A percentile compares a stretch with the other conserved stretches of the same genome.
Evolutionary conservation across 2,329 filamentous ascomycete species (phyloP).

Genomic region (Epichloe gansuensis): DNA sequence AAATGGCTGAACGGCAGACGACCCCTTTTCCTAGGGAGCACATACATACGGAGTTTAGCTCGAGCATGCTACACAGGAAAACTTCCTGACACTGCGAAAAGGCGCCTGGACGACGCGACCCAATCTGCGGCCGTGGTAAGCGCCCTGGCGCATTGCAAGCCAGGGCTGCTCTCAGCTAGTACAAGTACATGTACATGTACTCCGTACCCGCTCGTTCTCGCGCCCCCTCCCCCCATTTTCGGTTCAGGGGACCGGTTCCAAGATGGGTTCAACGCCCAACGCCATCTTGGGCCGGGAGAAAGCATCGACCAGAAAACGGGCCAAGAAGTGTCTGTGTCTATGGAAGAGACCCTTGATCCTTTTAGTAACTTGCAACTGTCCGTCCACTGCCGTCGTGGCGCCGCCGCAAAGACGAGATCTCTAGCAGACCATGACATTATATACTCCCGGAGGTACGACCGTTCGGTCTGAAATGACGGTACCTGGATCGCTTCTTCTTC

Average conservation of each 20-base stretch:
- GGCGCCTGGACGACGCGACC: conserved; percentile 6
- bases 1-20: not conserved
- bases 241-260: not conserved
- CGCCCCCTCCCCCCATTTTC: not conserved
- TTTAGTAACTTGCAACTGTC: too few species aligned
- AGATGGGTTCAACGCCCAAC: not conserved
- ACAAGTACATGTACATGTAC: not conserved
- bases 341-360: too few species aligned
- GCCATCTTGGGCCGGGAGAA: not conserved
- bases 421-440: too few species aligned
- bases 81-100: conserved; percentile 1
- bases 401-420: not conserved
- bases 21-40: not conserved
- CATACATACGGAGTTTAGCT: not conserved
- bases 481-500: not conserved
- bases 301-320: too few species aligned
- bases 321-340: too few species aligned
- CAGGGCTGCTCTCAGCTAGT: not conserved
- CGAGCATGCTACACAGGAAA: not conserved
- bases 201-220: not conserved
- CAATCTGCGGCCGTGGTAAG: conserved; percentile 7
- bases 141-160: conserved; percentile 6
- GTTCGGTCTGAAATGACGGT: too few species aligned
- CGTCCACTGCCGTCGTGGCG: not conserved
- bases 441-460: too few species aligned